Conservation (phyloP, 495 filamentous ascomycete species). For the Halenospora varia region DNA sequence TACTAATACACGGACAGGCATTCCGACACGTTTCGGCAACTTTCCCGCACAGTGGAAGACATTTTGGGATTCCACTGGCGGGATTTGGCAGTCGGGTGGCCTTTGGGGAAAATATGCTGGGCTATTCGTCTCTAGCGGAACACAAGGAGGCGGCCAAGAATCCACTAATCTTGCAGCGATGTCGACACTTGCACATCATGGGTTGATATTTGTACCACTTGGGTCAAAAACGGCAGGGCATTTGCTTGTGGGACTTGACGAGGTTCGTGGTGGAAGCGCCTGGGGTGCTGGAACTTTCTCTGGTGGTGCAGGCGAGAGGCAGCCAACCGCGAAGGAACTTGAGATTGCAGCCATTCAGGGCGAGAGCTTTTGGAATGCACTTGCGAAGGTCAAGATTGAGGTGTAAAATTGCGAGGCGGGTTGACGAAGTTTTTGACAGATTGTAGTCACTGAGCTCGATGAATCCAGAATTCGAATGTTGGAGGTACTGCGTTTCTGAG, state of each 20-base stretch:
- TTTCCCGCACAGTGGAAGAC: conserved; percentile 91
- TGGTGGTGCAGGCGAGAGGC: conserved; percentile 68
- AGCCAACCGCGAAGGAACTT: conserved; percentile 69
- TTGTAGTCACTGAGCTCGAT: too few relatives aligned
- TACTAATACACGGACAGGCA: conserved; percentile 41
- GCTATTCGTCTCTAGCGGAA: conserved; percentile 79
- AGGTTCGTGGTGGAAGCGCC: conserved; percentile 79
- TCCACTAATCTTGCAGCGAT: conserved; percentile 74
- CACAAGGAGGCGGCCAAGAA: conserved; percentile 87
- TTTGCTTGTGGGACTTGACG: conserved; percentile 57
- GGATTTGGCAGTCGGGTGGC: conserved; percentile 56
- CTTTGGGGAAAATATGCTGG: conserved; percentile 90
- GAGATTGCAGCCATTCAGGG: conserved; percentile 75
- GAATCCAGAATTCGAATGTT: too few relatives aligned
- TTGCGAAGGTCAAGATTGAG: conserved; percentile 53
- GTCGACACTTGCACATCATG: conserved; percentile 88
- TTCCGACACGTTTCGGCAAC: conserved; percentile 94
- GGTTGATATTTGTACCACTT: conserved; percentile 87
- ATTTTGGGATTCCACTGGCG: conserved; percentile 15
- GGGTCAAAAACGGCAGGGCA: conserved; percentile 80
- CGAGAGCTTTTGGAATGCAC: conserved; percentile 73
- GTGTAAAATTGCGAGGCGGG: too few relatives aligned
- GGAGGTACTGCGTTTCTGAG: too few relatives aligned
- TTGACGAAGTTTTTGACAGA: too few relatives aligned
- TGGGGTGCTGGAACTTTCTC: conserved; percentile 95